phyloP scores from a whole-genome alignment of 2,329 filamentous ascomycete species.

The Neophaeococcomyces aloes region DNA sequence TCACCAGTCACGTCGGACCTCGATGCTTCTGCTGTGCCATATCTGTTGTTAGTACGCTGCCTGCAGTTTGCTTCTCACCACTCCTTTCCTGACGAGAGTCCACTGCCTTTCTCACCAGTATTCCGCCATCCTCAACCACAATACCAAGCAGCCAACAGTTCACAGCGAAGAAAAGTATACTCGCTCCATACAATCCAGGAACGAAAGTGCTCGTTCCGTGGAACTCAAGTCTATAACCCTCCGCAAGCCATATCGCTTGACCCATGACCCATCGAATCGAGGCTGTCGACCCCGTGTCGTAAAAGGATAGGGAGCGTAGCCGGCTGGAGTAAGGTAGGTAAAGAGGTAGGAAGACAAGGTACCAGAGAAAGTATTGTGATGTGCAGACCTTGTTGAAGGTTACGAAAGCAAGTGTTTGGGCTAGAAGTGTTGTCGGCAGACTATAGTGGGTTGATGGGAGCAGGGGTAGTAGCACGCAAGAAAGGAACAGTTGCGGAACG shows the following conservation, averaged over 20 bases:
- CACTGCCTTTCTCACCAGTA: neutral
- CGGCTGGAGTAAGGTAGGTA: constrained; percentile 69
- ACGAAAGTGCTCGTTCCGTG: constrained; percentile 73
- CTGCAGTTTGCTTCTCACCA: no score
- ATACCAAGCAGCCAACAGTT: constrained; percentile 83
- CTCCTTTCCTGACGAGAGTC: no score
- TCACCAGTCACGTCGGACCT: no score
- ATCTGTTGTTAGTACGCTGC: no score
- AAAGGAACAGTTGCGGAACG: constrained; percentile 72
- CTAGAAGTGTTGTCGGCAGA: constrained; percentile 69
- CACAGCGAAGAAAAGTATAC: constrained; percentile 67
- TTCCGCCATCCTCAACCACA: constrained; percentile 53
- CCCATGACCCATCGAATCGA: constrained; percentile 60
- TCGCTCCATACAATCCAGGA: constrained; percentile 68
- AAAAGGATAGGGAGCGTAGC: no score
- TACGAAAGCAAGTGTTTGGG: constrained; percentile 94
- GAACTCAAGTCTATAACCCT: constrained; percentile 67
- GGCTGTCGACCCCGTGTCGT: constrained; percentile 47
- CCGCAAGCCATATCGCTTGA: constrained; percentile 59
- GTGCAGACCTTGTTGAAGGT: constrained; percentile 99
- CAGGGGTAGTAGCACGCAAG: constrained; percentile 64
- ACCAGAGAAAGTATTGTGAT: constrained; percentile 99
- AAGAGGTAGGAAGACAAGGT: constrained; percentile 83
- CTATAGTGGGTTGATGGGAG: constrained; percentile 24
- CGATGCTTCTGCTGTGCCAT: no score